phyloP scores from a whole-genome alignment of 2,329 filamentous ascomycete species.

The Neoscytalidium dimidiatum region DNA sequence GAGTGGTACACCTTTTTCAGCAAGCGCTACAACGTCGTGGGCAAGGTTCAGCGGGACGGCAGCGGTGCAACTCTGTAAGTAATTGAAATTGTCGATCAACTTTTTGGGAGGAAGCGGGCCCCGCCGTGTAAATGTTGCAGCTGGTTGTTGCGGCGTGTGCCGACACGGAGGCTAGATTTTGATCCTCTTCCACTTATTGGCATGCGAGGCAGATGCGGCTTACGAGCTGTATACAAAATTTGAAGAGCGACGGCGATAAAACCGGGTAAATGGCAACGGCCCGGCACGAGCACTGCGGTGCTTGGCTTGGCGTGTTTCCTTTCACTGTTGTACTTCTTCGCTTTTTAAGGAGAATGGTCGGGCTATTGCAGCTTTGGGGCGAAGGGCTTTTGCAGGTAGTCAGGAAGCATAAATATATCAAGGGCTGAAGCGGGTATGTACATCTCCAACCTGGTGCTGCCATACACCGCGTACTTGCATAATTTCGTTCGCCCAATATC shows the following conservation, averaged over 20 bases:
- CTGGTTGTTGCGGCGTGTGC: not conserved
- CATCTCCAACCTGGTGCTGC: not conserved
- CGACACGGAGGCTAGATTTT: not conserved
- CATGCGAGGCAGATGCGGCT: slow-evolving; percentile 6
- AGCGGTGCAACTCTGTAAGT: slow-evolving; percentile 21
- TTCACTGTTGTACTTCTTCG: slow-evolving; percentile 8
- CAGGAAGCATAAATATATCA: not conserved
- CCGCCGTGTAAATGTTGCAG: not conserved
- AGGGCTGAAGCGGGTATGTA: slow-evolving; percentile 1
- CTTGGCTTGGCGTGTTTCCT: slow-evolving; percentile 1
- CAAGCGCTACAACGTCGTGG: slow-evolving; percentile 92
- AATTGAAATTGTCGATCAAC: not conserved
- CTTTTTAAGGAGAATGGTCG: not conserved
- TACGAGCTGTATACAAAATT: not conserved
- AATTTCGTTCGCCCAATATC: not conserved
- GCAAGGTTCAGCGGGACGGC: slow-evolving; percentile 39
- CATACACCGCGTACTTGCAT: not conserved
- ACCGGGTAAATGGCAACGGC: not conserved
- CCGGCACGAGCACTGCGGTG: not conserved
- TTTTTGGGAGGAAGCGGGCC: not conserved
- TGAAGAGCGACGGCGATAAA: slow-evolving; percentile 7
- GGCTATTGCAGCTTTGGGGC: not conserved
- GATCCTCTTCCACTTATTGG: not conserved
- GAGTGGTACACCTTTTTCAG: slow-evolving; percentile 98
- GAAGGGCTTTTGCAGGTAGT: not conserved